These are phyloP conservation scores for Solanum pinnatisectum DNA, from an alignment of 257 asterid genomes.

Conservation along the genomic window DNA sequence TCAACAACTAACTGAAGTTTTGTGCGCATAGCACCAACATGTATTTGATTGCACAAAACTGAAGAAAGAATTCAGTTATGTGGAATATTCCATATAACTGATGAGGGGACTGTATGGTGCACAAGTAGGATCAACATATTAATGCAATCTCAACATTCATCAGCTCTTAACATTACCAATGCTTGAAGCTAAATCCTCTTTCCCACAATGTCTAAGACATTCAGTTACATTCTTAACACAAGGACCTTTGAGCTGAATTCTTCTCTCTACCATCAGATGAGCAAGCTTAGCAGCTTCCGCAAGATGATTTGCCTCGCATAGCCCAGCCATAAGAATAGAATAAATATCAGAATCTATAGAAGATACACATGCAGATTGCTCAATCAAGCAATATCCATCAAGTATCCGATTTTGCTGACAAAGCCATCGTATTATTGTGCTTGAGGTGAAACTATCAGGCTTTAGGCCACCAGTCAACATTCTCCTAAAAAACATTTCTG, in stretches of 20 bases:
- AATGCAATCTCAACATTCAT: background rate
- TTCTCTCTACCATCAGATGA: slow-evolving; percentile 32
- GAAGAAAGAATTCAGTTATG: background rate
- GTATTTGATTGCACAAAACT: background rate
- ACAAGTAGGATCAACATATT: background rate
- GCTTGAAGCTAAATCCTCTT: slow-evolving; percentile 33
- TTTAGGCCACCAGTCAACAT: slow-evolving; percentile 50
- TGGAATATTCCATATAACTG: background rate
- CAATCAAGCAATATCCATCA: slow-evolving; percentile 51
- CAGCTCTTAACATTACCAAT: slow-evolving; percentile 10
- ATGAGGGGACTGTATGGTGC: background rate
- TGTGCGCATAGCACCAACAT: background rate
- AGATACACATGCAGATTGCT: slow-evolving; percentile 30
- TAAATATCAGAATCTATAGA: slow-evolving; percentile 42
- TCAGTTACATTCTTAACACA: slow-evolving; percentile 17
- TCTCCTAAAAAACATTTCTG: slow-evolving; percentile 49
- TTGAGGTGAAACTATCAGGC: slow-evolving; percentile 53
- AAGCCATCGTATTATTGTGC: slow-evolving; percentile 30
- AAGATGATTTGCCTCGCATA: slow-evolving; percentile 37
- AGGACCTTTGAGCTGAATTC: slow-evolving; percentile 20
- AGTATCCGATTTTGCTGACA: slow-evolving; percentile 37
- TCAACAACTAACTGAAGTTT: background rate
- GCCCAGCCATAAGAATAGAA: slow-evolving; percentile 41
- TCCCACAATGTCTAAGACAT: slow-evolving; percentile 20
- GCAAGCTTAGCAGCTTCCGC: slow-evolving; percentile 38